Evolutionary conservation across 2,329 filamentous ascomycete species (phyloP).

Genomic region (Akanthomyces lecanii): DNA sequence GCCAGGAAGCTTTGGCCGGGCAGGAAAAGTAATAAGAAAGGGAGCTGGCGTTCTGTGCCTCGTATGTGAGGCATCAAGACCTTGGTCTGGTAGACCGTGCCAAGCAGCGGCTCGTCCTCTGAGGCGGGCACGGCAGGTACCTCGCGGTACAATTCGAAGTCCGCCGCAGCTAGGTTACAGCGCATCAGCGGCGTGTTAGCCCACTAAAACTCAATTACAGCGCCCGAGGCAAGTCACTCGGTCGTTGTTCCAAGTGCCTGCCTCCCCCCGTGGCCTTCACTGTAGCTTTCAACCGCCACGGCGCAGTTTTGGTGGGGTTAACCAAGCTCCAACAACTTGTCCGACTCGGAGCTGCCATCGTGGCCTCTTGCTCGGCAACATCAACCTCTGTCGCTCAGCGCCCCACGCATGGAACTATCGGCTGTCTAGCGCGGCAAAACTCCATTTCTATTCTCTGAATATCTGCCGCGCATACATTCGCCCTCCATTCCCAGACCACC

Average conservation of each 20-base stretch:
- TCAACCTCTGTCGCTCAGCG: slow-evolving; percentile 6
- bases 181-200: background rate
- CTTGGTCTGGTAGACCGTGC: background rate
- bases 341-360: slow-evolving; percentile 13
- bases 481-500: background rate
- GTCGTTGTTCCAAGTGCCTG: background rate
- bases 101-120: too few relatives aligned
- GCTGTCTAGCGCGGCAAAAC: background rate
- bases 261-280: too few relatives aligned
- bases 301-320: slow-evolving; percentile 11
- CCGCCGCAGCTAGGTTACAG: background rate
- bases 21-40: slow-evolving; percentile 10
- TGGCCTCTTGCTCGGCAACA: slow-evolving; percentile 16
- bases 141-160: background rate
- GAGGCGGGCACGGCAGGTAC: background rate
- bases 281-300: slow-evolving; percentile 4
- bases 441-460: background rate
- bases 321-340: slow-evolving; percentile 13
- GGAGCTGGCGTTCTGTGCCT: slow-evolving; percentile 1
- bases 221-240: background rate
- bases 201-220: background rate
- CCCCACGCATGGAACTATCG: slow-evolving; percentile 1
- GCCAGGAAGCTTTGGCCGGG: background rate
- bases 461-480: background rate
- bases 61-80: slow-evolving; percentile 4